A percentile compares a stretch with the other conserved stretches of the same genome.
Conservation (phyloP, 2,329 filamentous ascomycete species). For the Aspergillus puulaauensis region DNA sequence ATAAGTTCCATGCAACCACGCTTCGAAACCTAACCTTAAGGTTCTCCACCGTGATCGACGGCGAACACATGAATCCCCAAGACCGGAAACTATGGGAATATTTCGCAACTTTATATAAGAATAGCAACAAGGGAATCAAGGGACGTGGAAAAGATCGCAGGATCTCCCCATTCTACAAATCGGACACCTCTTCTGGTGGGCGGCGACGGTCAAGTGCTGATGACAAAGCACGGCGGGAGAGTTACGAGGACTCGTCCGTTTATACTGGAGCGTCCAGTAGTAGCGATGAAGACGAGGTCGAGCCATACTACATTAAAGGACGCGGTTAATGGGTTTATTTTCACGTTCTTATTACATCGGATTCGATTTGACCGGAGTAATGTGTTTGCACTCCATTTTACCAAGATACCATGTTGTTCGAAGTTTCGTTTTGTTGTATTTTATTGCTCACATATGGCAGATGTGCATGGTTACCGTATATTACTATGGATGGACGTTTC, state of each 20-base stretch:
- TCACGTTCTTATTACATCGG: background rate
- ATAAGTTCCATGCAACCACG: constrained; percentile 83
- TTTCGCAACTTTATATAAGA: constrained; percentile 87
- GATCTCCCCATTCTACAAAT: constrained; percentile 34
- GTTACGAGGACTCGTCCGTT: constrained; percentile 30
- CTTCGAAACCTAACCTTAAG: constrained; percentile 68
- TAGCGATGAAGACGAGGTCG: constrained; percentile 33
- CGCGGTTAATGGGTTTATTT: constrained; percentile 17
- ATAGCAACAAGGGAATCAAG: constrained; percentile 98
- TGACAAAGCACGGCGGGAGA: constrained; percentile 24
- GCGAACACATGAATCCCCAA: constrained; percentile 62
- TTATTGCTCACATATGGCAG: background rate
- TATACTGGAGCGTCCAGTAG: constrained; percentile 33
- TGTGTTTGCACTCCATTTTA: constrained; percentile 5
- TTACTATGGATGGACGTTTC: background rate
- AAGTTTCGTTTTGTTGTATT: background rate
- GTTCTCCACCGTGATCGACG: constrained; percentile 64
- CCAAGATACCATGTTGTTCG: constrained; percentile 18
- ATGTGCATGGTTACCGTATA: background rate
- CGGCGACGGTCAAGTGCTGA: constrained; percentile 24
- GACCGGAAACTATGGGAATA: constrained; percentile 82
- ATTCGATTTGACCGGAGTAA: background rate
- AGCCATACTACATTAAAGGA: constrained; percentile 28
- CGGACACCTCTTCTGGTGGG: constrained; percentile 12
- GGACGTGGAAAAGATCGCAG: constrained; percentile 80